Percentiles rank a stretch among this genome's conserved stretches.
Conservation (phyloP, 208 protist species). For the Trypanosoma boissoni region DNA sequence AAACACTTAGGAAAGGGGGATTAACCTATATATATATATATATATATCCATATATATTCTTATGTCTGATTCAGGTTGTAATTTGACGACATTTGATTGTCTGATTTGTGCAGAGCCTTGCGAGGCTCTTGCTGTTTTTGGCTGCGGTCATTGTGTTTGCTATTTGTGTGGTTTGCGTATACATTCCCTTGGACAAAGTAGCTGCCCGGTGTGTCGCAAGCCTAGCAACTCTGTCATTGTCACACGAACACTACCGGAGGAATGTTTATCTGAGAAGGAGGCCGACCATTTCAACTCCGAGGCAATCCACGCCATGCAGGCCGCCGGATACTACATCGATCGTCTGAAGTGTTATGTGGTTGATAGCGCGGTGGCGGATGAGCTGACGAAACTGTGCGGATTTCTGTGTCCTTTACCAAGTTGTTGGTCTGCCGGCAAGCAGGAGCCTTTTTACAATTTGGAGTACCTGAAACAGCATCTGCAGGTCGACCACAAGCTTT, state of each 20-base stretch:
- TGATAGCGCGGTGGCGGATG: constrained; percentile 34
- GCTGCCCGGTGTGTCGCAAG: constrained; percentile 76
- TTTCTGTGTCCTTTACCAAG: constrained; percentile 58
- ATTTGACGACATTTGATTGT: constrained; percentile 57
- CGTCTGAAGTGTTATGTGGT: constrained; percentile 62
- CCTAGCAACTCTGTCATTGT: constrained; percentile 38
- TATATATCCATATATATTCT: neutral
- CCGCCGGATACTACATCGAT: constrained; percentile 25
- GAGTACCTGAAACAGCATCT: constrained; percentile 71
- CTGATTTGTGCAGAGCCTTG: constrained; percentile 74
- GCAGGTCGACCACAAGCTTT: constrained; percentile 49
- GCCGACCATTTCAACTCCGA: constrained; percentile 59
- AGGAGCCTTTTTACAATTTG: constrained; percentile 75
- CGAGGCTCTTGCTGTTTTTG: constrained; percentile 68
- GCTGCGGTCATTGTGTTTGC: constrained; percentile 79
- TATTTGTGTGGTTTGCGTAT: constrained; percentile 85
- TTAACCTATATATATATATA: neutral
- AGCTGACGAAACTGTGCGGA: constrained; percentile 74
- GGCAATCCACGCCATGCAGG: constrained; percentile 44
- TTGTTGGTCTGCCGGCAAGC: constrained; percentile 64
- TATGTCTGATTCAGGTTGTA: no score
- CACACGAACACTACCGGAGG: constrained; percentile 36
- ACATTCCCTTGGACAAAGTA: constrained; percentile 42
- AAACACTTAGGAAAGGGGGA: no score
- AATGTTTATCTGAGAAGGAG: constrained; percentile 15